Base-by-base conservation (phyloP, 2,329 filamentous ascomycete genomes). In the Cladosporium oxysporum region DNA sequence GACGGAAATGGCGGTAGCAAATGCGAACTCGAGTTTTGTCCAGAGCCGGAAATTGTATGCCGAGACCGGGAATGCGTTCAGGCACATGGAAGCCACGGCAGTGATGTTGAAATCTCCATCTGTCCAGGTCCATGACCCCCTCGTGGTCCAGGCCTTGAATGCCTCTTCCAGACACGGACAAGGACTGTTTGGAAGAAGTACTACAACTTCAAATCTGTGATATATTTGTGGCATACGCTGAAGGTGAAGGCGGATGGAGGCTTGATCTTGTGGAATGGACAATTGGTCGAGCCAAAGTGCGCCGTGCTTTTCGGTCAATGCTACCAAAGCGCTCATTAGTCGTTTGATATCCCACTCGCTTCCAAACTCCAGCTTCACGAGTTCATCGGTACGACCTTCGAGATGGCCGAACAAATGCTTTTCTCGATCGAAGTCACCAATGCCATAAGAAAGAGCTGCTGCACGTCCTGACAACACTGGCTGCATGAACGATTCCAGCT, bases 21-120 rank as follows among this genome's bases (percentile, higher is more conserved):
- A 60, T 18, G 58, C 18, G n/a, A 60, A 60, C 26, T 60, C 58
- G 5, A 49, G 41, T 50, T 49, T 60, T 31, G 58, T 60, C 41
- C 58, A 60, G 4, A 60, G 26, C 8, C 58, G 58, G 21, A 50
- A 60, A n/a, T 50, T 26, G 23, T 60, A 60, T 5, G 58, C 49
- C 26, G 58, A 60, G 2, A 60, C 28, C 28, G 58, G 58, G 18
- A 60, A 49, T 2, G 41, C 58, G n/a, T 60, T 60, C 37, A 60
- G 26, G 26, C 58, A 60, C 41, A 18, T 11, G 6, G 28, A 14
- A 28, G 37, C 37, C 3, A 49, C 58, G 2, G 28, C 29, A 8
- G n/a, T 16, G 3, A 60, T 26, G n/a, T 29, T 23, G 28, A 50
- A 60, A 49, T 60, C 41, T 12, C 37, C 58, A 10, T 58, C 31